Evolutionary conservation across 2,329 filamentous ascomycete species (phyloP), one percentile per base, ranked within the genome.

Genomic region (Pleoardoris graminearum): DNA sequence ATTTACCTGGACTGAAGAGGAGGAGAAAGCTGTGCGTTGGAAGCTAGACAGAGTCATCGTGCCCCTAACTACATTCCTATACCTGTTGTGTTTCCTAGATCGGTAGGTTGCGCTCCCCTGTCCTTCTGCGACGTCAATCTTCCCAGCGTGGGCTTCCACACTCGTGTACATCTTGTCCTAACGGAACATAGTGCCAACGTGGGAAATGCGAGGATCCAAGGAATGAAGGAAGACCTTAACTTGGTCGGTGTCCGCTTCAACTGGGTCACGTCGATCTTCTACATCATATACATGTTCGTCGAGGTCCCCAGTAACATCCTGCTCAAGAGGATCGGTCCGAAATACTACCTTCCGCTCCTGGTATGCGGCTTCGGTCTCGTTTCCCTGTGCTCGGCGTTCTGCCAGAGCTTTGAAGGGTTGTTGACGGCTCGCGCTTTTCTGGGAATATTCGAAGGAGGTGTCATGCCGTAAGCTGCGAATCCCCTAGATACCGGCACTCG

Each of bases 251-350:
- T 76, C 45, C 76, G 77, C 11, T 84, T 83, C 75, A 85, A 84
- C 63, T 82, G 80, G 75, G 79, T 80, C 0, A 78, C 82, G 1
- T 82, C 81, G 46, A 78, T 82, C 53, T 83, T 85, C 73, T 84
- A 83, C 69, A 79, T 85, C 53, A 65, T 80, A 50, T 84, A 84
- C 68, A 74, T 83, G 47, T 67, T 80, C 23, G 74, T 83, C 53
- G 82, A 84, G 61, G 75, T 84, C 0, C 82, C 82, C 2, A 80
- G 77, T 64, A 82, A 84, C 61, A 76, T 83, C 52, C 39, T 83
- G 4, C 73, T 85, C 39, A 84, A 84, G 70, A 73, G 70, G 21
- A 65, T 83, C 49, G 81, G 82, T 1, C 77, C 80, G 1, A 78
- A 79, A 41, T 80, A 72, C 59, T 85, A 70, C 53, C 77, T 85